Base-by-base conservation (phyloP, 192 early-diverging fungal species). In the Haplosporangium gracile region DNA sequence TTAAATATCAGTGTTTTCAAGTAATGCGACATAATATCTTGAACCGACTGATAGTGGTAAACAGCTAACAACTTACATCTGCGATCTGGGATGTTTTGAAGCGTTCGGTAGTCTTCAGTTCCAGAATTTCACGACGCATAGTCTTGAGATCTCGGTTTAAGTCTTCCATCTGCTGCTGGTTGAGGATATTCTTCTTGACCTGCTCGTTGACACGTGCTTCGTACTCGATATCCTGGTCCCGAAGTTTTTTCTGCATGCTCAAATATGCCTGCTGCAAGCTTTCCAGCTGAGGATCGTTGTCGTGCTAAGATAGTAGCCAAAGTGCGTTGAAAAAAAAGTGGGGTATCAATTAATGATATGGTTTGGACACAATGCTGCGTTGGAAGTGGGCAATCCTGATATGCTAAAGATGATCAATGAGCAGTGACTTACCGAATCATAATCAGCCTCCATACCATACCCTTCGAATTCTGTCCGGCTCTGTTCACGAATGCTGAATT, bases 381-480 rank as follows among this genome's bases (percentile, higher is more conserved):
- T 16, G 36, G 4, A 39, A 18, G 18, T 34, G 13, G 40, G 13
- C 15, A 49, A 32, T 20, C 0, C 5, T 34, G 40, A 51, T 22
- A 32, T 15, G 2, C 3, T 11, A 26, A n/a, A 26, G 68, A 45
- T 55, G 51, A 36, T 32, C 63, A 70, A 51, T 11, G n/a, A 18
- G 10, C n/a, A 29, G 34, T 39, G 40, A 45, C 77, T 79, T 76
- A 85, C 82, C 32, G 75, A 72, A 60, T 76, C 82, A 38, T 73
- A 76, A 15, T 83, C 82, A 32, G 65, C 68, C 18, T 79, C 78
- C 24, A 76, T 51, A 24, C 82, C 82, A 45, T 49, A 75, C 13
- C 82, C 82, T 68, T 76, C 82, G 68, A 53, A 83, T 47, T 83
- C 82, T 68, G 68, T 76, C 63, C 70, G 69, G 18, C 81, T 83